phyloP scores from a whole-genome alignment of 208 protist species.

The Trypanosomatidae sp. region DNA sequence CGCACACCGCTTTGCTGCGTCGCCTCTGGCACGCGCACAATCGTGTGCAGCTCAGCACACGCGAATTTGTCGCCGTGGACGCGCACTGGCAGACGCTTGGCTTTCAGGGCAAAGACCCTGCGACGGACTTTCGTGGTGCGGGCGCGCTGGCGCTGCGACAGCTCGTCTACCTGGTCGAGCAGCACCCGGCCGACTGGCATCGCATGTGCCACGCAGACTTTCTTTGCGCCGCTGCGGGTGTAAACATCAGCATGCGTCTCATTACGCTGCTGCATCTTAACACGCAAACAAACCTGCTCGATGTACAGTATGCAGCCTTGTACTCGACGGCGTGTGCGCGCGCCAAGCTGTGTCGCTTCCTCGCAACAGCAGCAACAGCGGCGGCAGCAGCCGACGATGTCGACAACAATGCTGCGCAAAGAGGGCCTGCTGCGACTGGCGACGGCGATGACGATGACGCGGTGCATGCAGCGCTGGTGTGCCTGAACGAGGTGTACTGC shows the following conservation, averaged over 20 bases:
- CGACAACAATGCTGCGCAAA: no score
- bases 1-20: constrained; percentile 21
- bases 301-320: constrained; percentile 9
- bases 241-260: constrained; percentile 70
- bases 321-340: constrained; percentile 11
- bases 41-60: constrained; percentile 10
- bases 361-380: constrained; percentile 14
- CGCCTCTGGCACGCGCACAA: constrained; percentile 37
- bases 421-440: no score
- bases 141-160: constrained; percentile 57
- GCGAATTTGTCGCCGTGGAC: constrained; percentile 6
- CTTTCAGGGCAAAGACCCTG: constrained; percentile 73
- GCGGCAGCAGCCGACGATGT: no score
- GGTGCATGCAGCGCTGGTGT: constrained; percentile 10
- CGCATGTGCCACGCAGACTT: constrained; percentile 18
- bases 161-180: constrained; percentile 58
- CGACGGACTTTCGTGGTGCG: constrained; percentile 81
- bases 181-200: constrained; percentile 33
- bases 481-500: constrained; percentile 49
- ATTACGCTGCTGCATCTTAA: constrained; percentile 28
- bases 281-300: constrained; percentile 13
- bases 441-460: no score
- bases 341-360: constrained; percentile 18
- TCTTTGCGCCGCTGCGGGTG: constrained; percentile 36
- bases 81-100: constrained; percentile 73